These are phyloP conservation scores for Aspergillus fumigatus DNA, from an alignment of 2,329 filamentous ascomycete species.

Conservation along the genomic window DNA sequence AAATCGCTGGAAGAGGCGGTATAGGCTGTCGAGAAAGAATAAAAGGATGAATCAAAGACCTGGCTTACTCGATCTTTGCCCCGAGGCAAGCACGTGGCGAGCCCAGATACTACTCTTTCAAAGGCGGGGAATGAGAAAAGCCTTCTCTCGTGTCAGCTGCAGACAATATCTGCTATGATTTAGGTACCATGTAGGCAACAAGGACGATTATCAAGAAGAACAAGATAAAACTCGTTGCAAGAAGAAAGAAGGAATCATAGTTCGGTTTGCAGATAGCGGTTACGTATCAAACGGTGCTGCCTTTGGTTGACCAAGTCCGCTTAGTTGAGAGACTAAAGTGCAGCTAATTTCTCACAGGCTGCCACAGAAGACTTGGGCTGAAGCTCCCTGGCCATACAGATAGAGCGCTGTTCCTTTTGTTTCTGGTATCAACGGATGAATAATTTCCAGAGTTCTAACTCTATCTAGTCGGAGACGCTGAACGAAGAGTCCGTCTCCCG, in stretches of 20 bases:
- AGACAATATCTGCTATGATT: not conserved
- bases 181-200: not conserved
- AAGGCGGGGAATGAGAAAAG: not conserved
- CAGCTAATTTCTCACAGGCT: not conserved
- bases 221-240: not conserved
- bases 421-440: not conserved
- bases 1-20: not conserved
- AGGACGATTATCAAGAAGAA: not conserved
- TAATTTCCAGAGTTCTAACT: not conserved
- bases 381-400: not conserved
- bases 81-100: constrained; percentile 12
- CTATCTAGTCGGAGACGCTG: not conserved
- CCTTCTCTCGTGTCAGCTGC: not conserved
- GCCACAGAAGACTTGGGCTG: not conserved
- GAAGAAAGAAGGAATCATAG: not conserved
- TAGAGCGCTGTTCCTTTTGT: not conserved
- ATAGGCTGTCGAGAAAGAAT: not conserved
- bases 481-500: not conserved
- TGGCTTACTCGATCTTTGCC: constrained; percentile 10
- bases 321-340: not conserved
- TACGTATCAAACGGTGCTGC: not conserved
- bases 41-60: constrained; percentile 1
- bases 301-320: not conserved
- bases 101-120: not conserved
- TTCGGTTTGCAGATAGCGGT: not conserved